Evolutionary conservation across 2,329 filamentous ascomycete species (phyloP), one percentile per base, ranked within the genome.

Genomic region (Nigrospora oryzae): DNA sequence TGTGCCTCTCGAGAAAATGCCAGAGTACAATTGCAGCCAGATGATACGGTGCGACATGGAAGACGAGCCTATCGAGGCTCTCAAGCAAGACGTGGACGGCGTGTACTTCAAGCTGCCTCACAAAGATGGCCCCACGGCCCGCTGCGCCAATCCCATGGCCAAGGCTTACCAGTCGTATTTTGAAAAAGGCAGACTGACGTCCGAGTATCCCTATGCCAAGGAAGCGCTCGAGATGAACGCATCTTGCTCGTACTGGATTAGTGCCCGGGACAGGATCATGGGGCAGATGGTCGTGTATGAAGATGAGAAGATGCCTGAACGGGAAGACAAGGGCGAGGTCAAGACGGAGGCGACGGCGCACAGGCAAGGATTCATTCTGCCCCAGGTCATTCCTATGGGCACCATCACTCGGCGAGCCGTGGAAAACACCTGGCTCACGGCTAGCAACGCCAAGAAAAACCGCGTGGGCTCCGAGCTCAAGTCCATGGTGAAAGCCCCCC

Each of bases 241-340:
- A 0, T 95, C 89, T 0, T 98, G 94, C 61, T 97, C 91, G 1
- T 98, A 98, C 65, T 98, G 94, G 93, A 97, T 98, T 55, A 95
- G 89, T 57, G 90, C 93, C 14, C 79, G 93, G 49, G 89, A 95
- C 58, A 76, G 93, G 41, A 98, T 98, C 64, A 91, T 71, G 74
- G 86, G 84, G n/a, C 93, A 98, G 59, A 87, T 97, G 75, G 90
- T 95, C 2, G 86, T 98, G 1, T 96, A 95, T 60, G 75, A 89
- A 47, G 72, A 82, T 32, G 82, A 94, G 50, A 48, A 71, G 15
- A 51, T 44, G 15, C 44, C 4, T 31, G 14, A 44, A 44, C 5
- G 35, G 28, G 16, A 43, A n/a, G 41, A 23, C 8, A 13, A 40
- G 30, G 6, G 19, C 15, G 16, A 17, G 16, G 13, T 12, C 15